Percentiles rank a stretch among this genome's conserved stretches.
These are phyloP conservation scores for Rhodotorula paludigena DNA, from an alignment of 768 basidiomycete genomes.

Conservation along the genomic window DNA sequence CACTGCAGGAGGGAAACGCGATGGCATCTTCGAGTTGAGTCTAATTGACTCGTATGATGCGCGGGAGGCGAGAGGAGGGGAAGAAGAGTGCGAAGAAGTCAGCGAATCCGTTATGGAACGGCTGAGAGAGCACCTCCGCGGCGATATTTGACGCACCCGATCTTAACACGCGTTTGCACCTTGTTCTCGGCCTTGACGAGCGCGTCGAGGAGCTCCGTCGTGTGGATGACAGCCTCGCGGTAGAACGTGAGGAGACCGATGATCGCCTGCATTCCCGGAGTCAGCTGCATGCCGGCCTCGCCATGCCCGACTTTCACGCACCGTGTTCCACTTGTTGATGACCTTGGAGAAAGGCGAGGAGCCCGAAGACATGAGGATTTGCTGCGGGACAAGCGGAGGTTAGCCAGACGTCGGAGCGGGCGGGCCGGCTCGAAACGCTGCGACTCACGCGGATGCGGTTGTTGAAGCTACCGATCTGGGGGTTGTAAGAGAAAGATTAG, in stretches of 20 bases:
- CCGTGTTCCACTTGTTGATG: slow-evolving; percentile 96
- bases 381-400: slow-evolving; percentile 15
- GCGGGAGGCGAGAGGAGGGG: background rate
- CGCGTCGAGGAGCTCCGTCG: slow-evolving; percentile 89
- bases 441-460: slow-evolving; percentile 65
- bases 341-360: slow-evolving; percentile 96
- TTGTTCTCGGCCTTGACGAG: slow-evolving; percentile 99
- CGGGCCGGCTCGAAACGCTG: background rate
- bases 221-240: slow-evolving; percentile 77
- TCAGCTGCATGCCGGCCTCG: background rate
- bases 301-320: slow-evolving; percentile 44
- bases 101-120: too few species aligned
- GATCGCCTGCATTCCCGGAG: background rate
- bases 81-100: background rate
- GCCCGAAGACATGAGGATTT: slow-evolving; percentile 94
- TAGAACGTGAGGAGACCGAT: slow-evolving; percentile 60
- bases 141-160: slow-evolving; percentile 56
- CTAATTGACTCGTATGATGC: too few species aligned
- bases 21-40: slow-evolving; percentile 66
- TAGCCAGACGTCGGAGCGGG: too few species aligned
- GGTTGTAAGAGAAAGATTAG: too few species aligned
- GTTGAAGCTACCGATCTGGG: too few species aligned
- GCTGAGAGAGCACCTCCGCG: slow-evolving; percentile 20
- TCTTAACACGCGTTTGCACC: slow-evolving; percentile 94
- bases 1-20: slow-evolving; percentile 95